These are phyloP conservation scores for Aspergillus leporis DNA, from an alignment of 495 filamentous ascomycete genomes.

Conservation along the genomic window DNA sequence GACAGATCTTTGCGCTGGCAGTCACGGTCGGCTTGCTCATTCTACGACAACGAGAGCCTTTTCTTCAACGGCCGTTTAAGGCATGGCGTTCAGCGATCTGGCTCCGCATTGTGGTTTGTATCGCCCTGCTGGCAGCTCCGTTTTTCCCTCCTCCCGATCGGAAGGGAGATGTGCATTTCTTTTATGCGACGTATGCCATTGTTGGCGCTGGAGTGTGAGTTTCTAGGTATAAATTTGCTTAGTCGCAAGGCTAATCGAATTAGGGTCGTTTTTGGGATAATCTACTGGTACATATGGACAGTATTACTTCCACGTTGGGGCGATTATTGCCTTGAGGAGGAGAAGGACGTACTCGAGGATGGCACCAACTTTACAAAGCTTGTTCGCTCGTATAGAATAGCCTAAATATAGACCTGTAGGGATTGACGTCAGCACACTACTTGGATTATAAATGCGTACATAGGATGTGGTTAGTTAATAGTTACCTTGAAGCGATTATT, in stretches of 20 bases:
- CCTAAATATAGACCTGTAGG: background rate
- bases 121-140: constrained; percentile 36
- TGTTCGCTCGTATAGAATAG: constrained; percentile 30
- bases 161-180: constrained; percentile 58
- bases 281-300: constrained; percentile 76
- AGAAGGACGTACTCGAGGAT: constrained; percentile 56
- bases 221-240: background rate
- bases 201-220: constrained; percentile 71
- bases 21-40: constrained; percentile 60
- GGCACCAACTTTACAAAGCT: constrained; percentile 61
- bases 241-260: constrained; percentile 7
- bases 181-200: constrained; percentile 72
- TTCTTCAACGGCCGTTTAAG: constrained; percentile 66
- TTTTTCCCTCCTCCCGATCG: constrained; percentile 49
- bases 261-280: constrained; percentile 59
- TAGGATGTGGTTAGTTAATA: background rate
- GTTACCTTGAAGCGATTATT: background rate
- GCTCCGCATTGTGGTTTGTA: constrained; percentile 35
- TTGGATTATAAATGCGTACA: constrained; percentile 2
- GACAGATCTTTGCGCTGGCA: constrained; percentile 60
- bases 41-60: constrained; percentile 59
- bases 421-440: background rate
- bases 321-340: constrained; percentile 59
- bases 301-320: constrained; percentile 59
- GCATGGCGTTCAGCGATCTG: constrained; percentile 57